Conservation (phyloP, 805 yeast species). For the Starmerella vitae region DNA sequence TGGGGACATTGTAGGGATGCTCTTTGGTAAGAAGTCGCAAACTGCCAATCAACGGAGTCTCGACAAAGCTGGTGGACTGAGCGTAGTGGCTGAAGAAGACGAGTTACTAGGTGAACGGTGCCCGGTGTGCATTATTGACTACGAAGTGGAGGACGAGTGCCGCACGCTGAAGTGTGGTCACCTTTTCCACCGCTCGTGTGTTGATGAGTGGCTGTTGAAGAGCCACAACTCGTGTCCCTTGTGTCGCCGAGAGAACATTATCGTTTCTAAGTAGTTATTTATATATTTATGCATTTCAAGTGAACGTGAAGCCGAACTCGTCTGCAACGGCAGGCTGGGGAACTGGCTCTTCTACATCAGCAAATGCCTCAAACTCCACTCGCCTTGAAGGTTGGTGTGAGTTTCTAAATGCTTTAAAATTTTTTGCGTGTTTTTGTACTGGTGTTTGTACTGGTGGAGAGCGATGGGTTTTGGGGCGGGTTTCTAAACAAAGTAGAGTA, state of each 20-base stretch:
- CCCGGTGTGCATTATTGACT: slow-evolving; percentile 39
- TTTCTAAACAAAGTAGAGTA: too few species aligned
- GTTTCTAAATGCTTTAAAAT: too few species aligned
- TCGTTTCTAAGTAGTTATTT: neutral
- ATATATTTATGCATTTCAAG: slow-evolving; percentile 1
- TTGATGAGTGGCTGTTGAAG: slow-evolving; percentile 43
- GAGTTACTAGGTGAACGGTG: slow-evolving; percentile 18
- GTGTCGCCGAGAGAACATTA: slow-evolving; percentile 31
- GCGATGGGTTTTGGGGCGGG: too few species aligned
- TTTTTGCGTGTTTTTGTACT: too few species aligned
- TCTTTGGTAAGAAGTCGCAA: slow-evolving; percentile 36
- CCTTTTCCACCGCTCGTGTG: slow-evolving; percentile 41
- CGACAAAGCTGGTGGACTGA: slow-evolving; percentile 30
- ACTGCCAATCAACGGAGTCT: slow-evolving; percentile 34
- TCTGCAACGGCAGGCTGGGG: too few species aligned
- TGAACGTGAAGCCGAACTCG: too few species aligned
- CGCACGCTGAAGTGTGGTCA: slow-evolving; percentile 40
- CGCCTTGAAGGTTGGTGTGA: too few species aligned
- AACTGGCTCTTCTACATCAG: too few species aligned
- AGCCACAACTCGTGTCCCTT: slow-evolving; percentile 47
- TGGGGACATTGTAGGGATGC: slow-evolving; percentile 34
- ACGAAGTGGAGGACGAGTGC: slow-evolving; percentile 35
- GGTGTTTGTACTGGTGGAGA: too few species aligned
- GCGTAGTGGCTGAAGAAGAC: slow-evolving; percentile 20
- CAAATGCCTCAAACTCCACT: too few species aligned